Evolutionary conservation across 1,284 basidiomycete species (phyloP), one percentile per base, ranked within the genome.

Genomic region (Apiotrichum sp.): DNA sequence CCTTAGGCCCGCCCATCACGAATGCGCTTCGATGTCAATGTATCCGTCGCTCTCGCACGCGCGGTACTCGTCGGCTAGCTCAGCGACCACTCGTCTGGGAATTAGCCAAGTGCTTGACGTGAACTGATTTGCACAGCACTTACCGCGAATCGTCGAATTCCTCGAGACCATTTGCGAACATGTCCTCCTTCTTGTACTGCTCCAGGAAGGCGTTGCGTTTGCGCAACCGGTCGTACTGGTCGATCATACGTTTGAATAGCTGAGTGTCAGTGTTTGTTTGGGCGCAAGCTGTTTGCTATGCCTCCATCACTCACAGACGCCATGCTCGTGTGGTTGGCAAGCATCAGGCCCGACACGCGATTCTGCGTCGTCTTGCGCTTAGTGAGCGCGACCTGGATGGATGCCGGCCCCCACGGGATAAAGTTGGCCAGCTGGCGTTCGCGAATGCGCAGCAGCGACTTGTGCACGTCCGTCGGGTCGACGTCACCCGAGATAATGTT

Each of bases 401-500:
- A 93, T 1, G 95, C 95, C 1, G 96, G 96, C 4, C 96, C 96
- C 96, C 96, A 99, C 2, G 96, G 95, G 61, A 98, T 98, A 75
- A 99, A 98, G 72, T 88, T 96, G 6, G 96, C 95, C 13, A 98
- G 81, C 69, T 98, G 91, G 35, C 95, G 84, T 77, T 98, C 96
- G 36, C 96, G 85, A 66, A 99, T 98, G 8, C 96, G 86, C 32
- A 99, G 81, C 36, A 98, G 80, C 13, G 92, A 96, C 84, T 98
- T 96, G 75, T 98, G 96, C 66, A 96, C 96, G 73, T 98, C 96
- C 16, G 92, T 93, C 5, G 96, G 93, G 72, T 98, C 95, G 7
- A 98, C 91, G 65, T 98, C 95, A 39, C 95, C 93, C 71, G 96
- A 92, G 61, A 99, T 98, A 71, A 99, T 97, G 77, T 98, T 98